These are phyloP conservation scores for Lepiota brunneoincarnata DNA, from an alignment of 768 basidiomycete species.

Conservation along the genomic window DNA sequence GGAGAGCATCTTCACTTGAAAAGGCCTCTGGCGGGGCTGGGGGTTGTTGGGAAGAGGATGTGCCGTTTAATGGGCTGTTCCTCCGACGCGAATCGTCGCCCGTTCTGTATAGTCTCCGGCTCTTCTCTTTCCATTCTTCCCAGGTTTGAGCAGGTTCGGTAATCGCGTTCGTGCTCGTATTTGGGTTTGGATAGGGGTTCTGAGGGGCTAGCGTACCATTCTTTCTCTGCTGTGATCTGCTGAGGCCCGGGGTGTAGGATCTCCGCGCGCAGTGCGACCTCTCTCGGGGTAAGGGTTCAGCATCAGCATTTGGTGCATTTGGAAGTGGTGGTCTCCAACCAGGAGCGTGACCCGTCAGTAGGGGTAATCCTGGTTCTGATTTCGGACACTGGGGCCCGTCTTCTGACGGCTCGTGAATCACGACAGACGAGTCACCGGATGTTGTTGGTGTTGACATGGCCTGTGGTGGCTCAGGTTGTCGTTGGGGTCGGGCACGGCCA, in stretches of 20 bases:
- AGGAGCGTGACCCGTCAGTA: too few relatives aligned
- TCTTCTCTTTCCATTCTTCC: slow-evolving; percentile 13
- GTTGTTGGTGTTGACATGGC: slow-evolving; percentile 22
- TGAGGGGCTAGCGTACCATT: too few relatives aligned
- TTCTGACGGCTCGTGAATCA: too few relatives aligned
- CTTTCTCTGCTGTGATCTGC: too few relatives aligned
- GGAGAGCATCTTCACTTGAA: background rate
- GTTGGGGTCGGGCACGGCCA: slow-evolving; percentile 8
- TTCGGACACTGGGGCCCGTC: too few relatives aligned
- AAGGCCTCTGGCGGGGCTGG: slow-evolving; percentile 11
- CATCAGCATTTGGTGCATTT: too few relatives aligned
- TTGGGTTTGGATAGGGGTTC: background rate
- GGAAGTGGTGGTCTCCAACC: too few relatives aligned
- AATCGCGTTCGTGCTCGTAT: background rate
- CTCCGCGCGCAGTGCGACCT: too few relatives aligned
- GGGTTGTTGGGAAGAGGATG: slow-evolving; percentile 11
- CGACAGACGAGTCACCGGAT: too few relatives aligned
- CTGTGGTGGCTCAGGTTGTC: slow-evolving; percentile 16
- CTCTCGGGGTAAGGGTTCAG: too few relatives aligned
- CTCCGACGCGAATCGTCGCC: slow-evolving; percentile 6
- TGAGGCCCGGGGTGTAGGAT: too few relatives aligned
- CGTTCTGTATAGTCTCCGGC: slow-evolving; percentile 15
- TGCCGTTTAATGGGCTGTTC: background rate
- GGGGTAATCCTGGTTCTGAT: too few relatives aligned
- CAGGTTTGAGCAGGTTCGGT: slow-evolving; percentile 8